Evolutionary conservation across 768 basidiomycete genomes (phyloP).

Genomic region (Coprinopsis sp.): DNA sequence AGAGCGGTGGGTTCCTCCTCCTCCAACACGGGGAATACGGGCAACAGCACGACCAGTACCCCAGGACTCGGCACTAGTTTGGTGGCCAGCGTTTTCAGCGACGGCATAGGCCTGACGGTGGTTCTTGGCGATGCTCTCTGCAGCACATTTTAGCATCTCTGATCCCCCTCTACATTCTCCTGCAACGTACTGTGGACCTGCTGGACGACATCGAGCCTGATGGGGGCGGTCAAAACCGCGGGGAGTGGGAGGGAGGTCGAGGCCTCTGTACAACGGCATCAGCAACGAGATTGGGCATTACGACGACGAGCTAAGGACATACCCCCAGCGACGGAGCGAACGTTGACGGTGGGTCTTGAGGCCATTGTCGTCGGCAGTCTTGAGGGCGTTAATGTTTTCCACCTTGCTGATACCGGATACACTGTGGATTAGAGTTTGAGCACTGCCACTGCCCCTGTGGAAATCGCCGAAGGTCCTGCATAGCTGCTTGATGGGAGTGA

Average conservation of each 20-base stretch:
- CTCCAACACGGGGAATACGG: conserved; percentile 99
- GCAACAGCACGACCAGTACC: conserved; percentile 99
- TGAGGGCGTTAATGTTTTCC: conserved; percentile 35
- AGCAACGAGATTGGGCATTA: conserved; percentile 7
- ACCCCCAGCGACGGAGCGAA: conserved; percentile 77
- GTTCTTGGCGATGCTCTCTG: conserved; percentile 98
- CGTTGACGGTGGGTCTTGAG: conserved; percentile 87
- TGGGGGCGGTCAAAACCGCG: conserved; percentile 95
- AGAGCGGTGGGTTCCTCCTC: conserved; percentile 96
- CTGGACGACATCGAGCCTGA: conserved; percentile 96
- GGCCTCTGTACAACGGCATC: conserved; percentile 49
- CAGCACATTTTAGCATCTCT: conserved; percentile 6
- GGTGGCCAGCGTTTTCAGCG: conserved; percentile 96
- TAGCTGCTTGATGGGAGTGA: no score
- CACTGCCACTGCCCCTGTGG: no score
- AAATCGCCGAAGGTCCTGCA: no score
- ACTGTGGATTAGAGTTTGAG: no score
- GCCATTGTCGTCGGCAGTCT: conserved; percentile 64
- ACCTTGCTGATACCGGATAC: no score
- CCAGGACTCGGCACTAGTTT: conserved; percentile 99
- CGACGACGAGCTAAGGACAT: conserved; percentile 20
- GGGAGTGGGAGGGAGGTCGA: conserved; percentile 89
- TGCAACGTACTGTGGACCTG: conserved; percentile 92
- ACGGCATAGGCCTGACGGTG: conserved; percentile 96
- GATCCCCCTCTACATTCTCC: neutral